These are phyloP conservation scores for Capsella bursapastoris DNA, from an alignment of 345 rosid genomes.

Conservation along the genomic window DNA sequence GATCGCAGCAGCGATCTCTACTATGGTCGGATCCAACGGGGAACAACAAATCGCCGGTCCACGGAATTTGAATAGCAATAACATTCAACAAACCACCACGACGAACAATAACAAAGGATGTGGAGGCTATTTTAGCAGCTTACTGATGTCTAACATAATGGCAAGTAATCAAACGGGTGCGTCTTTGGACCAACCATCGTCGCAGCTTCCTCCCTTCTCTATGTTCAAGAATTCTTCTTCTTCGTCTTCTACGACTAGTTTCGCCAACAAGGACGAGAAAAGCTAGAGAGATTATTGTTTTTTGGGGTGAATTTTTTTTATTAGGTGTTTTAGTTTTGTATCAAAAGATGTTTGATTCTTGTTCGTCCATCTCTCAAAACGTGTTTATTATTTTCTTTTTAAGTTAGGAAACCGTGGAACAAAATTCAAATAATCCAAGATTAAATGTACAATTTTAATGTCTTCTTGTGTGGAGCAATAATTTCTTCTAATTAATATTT, in stretches of 20 bases:
- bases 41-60: slow-evolving; percentile 34
- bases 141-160: slow-evolving; percentile 51
- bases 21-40: slow-evolving; percentile 58
- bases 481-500: background rate
- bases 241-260: slow-evolving; percentile 42
- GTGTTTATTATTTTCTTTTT: background rate
- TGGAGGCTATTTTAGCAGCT: slow-evolving; percentile 54
- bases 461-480: slow-evolving; percentile 4
- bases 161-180: slow-evolving; percentile 42
- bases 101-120: slow-evolving; percentile 54
- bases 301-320: slow-evolving; percentile 17
- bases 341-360: slow-evolving; percentile 32
- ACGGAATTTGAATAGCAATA: slow-evolving; percentile 25
- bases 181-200: slow-evolving; percentile 36
- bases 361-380: slow-evolving; percentile 23
- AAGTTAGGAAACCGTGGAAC: slow-evolving; percentile 1
- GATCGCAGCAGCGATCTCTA: slow-evolving; percentile 74
- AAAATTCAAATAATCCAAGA: slow-evolving; percentile 21
- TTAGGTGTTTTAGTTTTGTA: slow-evolving; percentile 30
- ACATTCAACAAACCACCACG: slow-evolving; percentile 35
- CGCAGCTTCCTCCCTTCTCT: slow-evolving; percentile 51
- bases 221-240: slow-evolving; percentile 50
- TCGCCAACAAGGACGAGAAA: slow-evolving; percentile 50
- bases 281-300: slow-evolving; percentile 33
- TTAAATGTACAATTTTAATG: slow-evolving; percentile 28